These are phyloP conservation scores for Gigaspora rosea DNA, from an alignment of 192 early-diverging fungal genomes.

Conservation along the genomic window DNA sequence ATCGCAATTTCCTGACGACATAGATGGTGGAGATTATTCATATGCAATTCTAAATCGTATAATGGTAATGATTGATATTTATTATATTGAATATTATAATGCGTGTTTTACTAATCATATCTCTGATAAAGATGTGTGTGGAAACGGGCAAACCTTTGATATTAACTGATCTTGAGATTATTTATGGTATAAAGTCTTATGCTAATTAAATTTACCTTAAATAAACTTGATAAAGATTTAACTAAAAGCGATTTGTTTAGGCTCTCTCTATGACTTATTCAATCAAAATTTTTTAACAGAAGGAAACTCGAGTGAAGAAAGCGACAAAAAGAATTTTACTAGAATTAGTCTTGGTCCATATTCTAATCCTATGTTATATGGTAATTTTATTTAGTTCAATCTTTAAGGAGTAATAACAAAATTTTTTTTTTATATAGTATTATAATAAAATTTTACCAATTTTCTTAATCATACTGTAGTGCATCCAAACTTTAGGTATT, in stretches of 20 bases:
- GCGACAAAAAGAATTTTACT: slow-evolving; percentile 6
- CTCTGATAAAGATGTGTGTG: slow-evolving; percentile 21
- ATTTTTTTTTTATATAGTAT: too few relatives aligned
- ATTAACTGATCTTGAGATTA: slow-evolving; percentile 21
- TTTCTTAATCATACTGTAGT: too few relatives aligned
- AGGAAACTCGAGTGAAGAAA: not conserved
- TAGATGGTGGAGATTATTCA: not conserved
- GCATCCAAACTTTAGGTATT: not conserved
- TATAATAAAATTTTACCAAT: too few relatives aligned
- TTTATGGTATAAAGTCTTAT: slow-evolving; percentile 8
- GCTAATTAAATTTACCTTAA: too few relatives aligned
- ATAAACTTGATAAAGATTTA: not conserved
- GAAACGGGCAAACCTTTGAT: slow-evolving; percentile 29
- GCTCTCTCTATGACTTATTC: slow-evolving; percentile 30
- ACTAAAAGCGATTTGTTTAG: not conserved
- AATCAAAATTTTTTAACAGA: slow-evolving; percentile 25
- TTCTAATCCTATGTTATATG: slow-evolving; percentile 32
- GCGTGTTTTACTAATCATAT: not conserved
- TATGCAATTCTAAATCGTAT: slow-evolving; percentile 25
- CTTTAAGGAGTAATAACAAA: too few relatives aligned
- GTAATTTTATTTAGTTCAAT: not conserved
- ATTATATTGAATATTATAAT: not conserved
- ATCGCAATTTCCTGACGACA: slow-evolving; percentile 30
- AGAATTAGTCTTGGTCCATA: slow-evolving; percentile 16
- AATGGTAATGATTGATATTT: slow-evolving; percentile 1